Conservation (phyloP, 2,329 filamentous ascomycete genomes). For the Ophiosphaerella herpotricha region DNA sequence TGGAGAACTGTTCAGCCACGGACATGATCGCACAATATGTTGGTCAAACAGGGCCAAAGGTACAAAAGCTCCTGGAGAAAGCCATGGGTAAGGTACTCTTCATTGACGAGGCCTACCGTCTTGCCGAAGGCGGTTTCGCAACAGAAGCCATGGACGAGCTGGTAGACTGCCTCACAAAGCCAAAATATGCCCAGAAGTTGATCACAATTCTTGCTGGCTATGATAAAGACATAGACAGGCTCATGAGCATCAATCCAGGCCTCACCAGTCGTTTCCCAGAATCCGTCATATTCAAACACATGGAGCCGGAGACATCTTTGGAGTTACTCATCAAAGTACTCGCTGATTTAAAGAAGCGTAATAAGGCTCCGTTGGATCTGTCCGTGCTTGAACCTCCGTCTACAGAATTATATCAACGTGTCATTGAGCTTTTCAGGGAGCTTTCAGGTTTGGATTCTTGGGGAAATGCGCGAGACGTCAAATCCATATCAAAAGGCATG, state of each 20-base stretch:
- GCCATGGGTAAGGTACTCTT: slow-evolving; percentile 70
- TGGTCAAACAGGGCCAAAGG: slow-evolving; percentile 72
- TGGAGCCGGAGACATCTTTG: slow-evolving; percentile 37
- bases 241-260: slow-evolving; percentile 66
- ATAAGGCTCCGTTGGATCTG: slow-evolving; percentile 37
- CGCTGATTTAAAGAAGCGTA: slow-evolving; percentile 35
- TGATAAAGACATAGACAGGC: slow-evolving; percentile 65
- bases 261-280: slow-evolving; percentile 69
- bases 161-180: slow-evolving; percentile 60
- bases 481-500: slow-evolving; percentile 58
- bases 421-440: slow-evolving; percentile 43
- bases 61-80: slow-evolving; percentile 62
- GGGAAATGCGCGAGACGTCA: slow-evolving; percentile 68
- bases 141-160: slow-evolving; percentile 60
- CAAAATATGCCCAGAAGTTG: slow-evolving; percentile 62
- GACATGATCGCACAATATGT: slow-evolving; percentile 72
- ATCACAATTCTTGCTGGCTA: slow-evolving; percentile 74
- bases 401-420: slow-evolving; percentile 9
- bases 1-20: slow-evolving; percentile 69
- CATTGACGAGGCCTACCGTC: slow-evolving; percentile 73
- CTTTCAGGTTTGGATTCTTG: slow-evolving; percentile 57
- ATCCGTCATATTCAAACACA: slow-evolving; percentile 59
- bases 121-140: slow-evolving; percentile 62
- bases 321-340: slow-evolving; percentile 49
- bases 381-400: slow-evolving; percentile 27